Evolutionary conservation across 495 filamentous ascomycete species (phyloP), one percentile per base, ranked within the genome.

Genomic region (Neurospora tetraspora): DNA sequence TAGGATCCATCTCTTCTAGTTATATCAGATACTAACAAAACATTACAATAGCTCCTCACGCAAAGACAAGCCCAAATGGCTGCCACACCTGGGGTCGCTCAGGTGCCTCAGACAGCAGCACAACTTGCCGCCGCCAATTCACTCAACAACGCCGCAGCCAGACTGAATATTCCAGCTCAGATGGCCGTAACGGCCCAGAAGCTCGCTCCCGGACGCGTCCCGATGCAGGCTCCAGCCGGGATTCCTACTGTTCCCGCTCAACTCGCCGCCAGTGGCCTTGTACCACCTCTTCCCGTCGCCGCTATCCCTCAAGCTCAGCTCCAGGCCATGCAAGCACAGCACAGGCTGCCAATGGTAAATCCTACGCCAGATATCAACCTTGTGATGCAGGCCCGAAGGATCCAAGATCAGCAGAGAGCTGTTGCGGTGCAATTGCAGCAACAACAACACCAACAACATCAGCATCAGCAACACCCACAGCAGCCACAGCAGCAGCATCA

Each of bases 291-390:
- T 80, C 85, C 85, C 36, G 88, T 91, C 84, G 90, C 91, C 76
- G 88, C 89, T 76, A 85, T 94, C 73, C 89, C 91, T 65, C 92
- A 90, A 53, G 89, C 90, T 39, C 93, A 96, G 85, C 90, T 91
- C 68, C 85, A 82, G 78, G 85, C 80, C 71, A 85, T 86, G 76
- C 88, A 83, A 79, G 89, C 82, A 76, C 89, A 86, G 80, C 81
- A 88, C 47, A 82, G 90, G 16, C 83, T 92, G 76, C 86, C 88
- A 7, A 91, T 94, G 81, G 89, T 87, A 12, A 89, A 86, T 72
- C 71, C 87, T n/a, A 88, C 91, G 79, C 83, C 85, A 31, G 89
- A 92, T 69, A 80, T 87, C 43, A 82, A 83, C 71, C 78, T 87
- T 68, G 81, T 87, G 72, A 76, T 87, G 73, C 86, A 86, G 72